A percentile compares a stretch with the other conserved stretches of the same genome.
Conservation (phyloP, 2,329 filamentous ascomycete genomes). For the Pseudopithomyces maydicus region DNA sequence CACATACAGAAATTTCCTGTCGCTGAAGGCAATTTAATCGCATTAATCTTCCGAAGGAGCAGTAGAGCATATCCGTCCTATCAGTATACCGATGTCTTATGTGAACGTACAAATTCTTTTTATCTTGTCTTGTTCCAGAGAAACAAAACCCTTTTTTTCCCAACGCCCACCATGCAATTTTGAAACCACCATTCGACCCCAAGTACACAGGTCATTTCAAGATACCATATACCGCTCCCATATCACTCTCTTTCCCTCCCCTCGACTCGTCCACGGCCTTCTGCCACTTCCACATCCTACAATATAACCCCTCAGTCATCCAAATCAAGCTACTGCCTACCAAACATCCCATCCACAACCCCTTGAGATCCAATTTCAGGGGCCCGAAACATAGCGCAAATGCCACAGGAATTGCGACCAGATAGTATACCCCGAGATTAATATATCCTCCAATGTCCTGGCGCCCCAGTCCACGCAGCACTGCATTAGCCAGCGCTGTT, state of each 20-base stretch:
- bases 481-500: conserved; percentile 42
- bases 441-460: conserved; percentile 47
- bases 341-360: conserved; percentile 45
- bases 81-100: too few species aligned
- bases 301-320: conserved; percentile 37
- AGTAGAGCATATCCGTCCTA: too few species aligned
- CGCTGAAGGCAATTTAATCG: too few species aligned
- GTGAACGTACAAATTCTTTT: too few species aligned
- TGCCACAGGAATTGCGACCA: conserved; percentile 44
- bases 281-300: conserved; percentile 37
- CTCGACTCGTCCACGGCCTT: conserved; percentile 38
- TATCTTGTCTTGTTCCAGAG: too few species aligned
- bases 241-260: conserved; percentile 26
- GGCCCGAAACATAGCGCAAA: conserved; percentile 42
- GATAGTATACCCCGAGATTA: conserved; percentile 46
- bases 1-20: too few species aligned
- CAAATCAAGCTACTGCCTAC: conserved; percentile 41
- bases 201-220: neutral
- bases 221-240: neutral
- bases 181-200: neutral
- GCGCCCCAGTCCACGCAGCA: conserved; percentile 44
- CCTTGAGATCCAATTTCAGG: conserved; percentile 40
- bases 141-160: too few species aligned
- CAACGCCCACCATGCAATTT: neutral
- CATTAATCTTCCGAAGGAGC: too few species aligned